Evolutionary conservation across 352 stramenopile genomes (phyloP), one percentile per base, ranked within the genome.

Genomic region (Globisporangium splendens): DNA sequence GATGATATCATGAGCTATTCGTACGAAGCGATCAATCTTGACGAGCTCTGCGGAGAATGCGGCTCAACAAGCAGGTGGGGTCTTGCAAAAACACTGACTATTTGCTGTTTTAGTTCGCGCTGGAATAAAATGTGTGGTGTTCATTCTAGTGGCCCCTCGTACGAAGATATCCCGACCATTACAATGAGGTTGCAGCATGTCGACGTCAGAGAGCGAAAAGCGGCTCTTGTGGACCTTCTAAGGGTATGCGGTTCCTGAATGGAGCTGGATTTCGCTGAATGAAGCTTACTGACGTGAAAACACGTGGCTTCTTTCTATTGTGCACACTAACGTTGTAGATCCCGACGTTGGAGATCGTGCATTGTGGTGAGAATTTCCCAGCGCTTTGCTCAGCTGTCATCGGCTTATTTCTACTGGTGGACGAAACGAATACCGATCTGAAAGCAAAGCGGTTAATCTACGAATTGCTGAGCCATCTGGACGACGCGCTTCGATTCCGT

Each of bases 401-500:
- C 3, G 55, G 51, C 0, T 54, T 79, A 6, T 70, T 90, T 14
- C 55, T 86, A 1, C 59, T 82, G 6, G 8, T 15, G 33, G 65
- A 68, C 33, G 14, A 20, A 24, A 59, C 17, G 44, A 50, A 18
- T 2, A 42, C 59, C 0, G 22, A 56, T 17, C 8, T 59, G 24
- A 55, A 64, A 43, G 50, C 73, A 1, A 76, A 77, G 18, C 53
- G 46, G 10, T 20, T 84, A 11, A 21, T 81, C 10, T 82, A 80
- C 64, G 59, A 72, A 3, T 46, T 89, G 14, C 33, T 85, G 35
- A 58, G 53, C 21, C 60, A 82, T 44, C 28, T 76, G 12, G 78
- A 91, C 46, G 78, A 89, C 46, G 53, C 78, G 0, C 35, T 46
- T 10, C 60, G 75, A 31, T 86, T 89, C 56, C 48, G 75, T 4